Evolutionary conservation across 2,329 filamentous ascomycete genomes (phyloP).

Genomic region (Anthostomella pinea): DNA sequence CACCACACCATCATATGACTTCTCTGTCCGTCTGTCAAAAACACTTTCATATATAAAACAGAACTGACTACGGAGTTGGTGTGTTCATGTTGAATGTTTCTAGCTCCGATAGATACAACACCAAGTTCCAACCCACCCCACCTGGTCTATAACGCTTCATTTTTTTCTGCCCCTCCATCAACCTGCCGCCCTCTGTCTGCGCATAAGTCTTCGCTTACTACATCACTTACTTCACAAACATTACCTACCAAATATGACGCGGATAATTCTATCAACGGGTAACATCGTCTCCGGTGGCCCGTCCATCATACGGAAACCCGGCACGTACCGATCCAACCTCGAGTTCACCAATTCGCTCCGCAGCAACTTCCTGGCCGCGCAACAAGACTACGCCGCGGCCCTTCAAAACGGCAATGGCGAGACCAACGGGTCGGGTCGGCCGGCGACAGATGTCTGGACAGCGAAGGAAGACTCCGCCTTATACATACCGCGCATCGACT

Average conservation of each 20-base stretch:
- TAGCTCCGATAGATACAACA: too few relatives aligned
- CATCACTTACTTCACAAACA: slow-evolving; percentile 1
- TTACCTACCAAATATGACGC: slow-evolving; percentile 26
- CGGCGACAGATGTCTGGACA: slow-evolving; percentile 62
- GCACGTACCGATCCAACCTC: slow-evolving; percentile 81
- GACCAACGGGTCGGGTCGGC: slow-evolving; percentile 28
- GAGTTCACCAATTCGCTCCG: slow-evolving; percentile 88
- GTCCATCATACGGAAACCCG: slow-evolving; percentile 77
- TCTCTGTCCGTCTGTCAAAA: too few relatives aligned
- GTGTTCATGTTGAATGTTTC: too few relatives aligned
- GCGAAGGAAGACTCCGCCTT: slow-evolving; percentile 57
- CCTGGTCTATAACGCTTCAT: slow-evolving; percentile 1
- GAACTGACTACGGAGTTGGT: too few relatives aligned
- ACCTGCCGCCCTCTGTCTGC: neutral
- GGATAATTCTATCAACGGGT: slow-evolving; percentile 30
- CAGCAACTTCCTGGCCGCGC: slow-evolving; percentile 74
- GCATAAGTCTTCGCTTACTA: slow-evolving; percentile 4
- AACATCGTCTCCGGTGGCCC: slow-evolving; percentile 85
- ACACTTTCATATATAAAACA: too few relatives aligned
- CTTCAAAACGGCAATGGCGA: slow-evolving; percentile 22
- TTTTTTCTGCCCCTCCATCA: slow-evolving; percentile 11
- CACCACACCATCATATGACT: too few relatives aligned
- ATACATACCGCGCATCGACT: slow-evolving; percentile 77
- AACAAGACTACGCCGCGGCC: slow-evolving; percentile 54
- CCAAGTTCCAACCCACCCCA: too few relatives aligned